Percentiles rank a stretch among this genome's conserved stretches.
Evolutionary conservation across 805 yeast species (phyloP).

Genomic region (Kuraishia molischiana): DNA sequence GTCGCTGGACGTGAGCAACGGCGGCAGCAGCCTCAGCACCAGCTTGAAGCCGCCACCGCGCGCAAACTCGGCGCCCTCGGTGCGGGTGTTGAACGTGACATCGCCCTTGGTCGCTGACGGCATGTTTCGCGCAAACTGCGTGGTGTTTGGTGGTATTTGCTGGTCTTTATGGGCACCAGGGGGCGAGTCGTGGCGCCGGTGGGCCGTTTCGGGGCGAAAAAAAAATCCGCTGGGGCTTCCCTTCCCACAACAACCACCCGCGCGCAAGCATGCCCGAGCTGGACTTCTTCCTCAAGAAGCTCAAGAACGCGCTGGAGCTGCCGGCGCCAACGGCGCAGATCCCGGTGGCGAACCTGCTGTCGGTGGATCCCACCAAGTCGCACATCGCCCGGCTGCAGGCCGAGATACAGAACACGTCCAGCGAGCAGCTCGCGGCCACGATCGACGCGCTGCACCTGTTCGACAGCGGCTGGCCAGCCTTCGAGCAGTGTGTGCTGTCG

Average conservation of each 20-base stretch:
- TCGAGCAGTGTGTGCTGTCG: slow-evolving; percentile 30
- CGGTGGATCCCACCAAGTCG: slow-evolving; percentile 12
- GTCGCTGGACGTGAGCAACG: slow-evolving; percentile 19
- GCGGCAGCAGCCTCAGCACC: slow-evolving; percentile 33
- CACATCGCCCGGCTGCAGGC: slow-evolving; percentile 17
- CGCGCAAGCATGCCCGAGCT: slow-evolving; percentile 2
- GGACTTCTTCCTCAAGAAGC: neutral
- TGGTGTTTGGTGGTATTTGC: too few species aligned
- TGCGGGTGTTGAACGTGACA: too few species aligned
- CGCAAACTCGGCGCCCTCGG: too few species aligned
- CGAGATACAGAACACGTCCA: slow-evolving; percentile 11
- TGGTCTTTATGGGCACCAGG: too few species aligned
- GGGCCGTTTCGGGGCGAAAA: too few species aligned
- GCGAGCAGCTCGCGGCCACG: slow-evolving; percentile 13
- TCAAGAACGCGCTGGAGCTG: neutral
- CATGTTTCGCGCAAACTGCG: too few species aligned
- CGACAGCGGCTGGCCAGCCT: slow-evolving; percentile 29
- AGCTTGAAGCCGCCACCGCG: too few species aligned
- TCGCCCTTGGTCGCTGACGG: too few species aligned
- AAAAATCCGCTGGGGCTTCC: too few species aligned
- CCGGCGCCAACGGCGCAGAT: neutral
- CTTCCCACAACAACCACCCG: neutral
- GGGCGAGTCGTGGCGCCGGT: too few species aligned
- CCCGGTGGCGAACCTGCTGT: slow-evolving; percentile 5
- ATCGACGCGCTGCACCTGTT: slow-evolving; percentile 19